Evolutionary conservation across 1,139 yeast species (phyloP).

Genomic region (Lodderomyces beijingensis): DNA sequence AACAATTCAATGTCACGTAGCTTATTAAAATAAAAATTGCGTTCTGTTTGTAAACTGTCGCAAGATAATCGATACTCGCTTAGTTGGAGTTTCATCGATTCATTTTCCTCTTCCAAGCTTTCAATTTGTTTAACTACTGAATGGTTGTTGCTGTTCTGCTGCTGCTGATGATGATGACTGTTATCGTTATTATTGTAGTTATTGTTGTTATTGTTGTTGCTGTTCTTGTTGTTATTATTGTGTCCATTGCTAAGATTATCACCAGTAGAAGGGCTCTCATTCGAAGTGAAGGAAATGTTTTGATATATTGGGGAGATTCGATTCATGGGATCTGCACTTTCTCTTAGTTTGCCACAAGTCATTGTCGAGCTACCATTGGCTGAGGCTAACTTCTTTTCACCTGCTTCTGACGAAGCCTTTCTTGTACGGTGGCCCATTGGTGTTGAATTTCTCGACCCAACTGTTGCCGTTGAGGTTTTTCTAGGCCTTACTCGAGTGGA

Average conservation of each 20-base stretch:
- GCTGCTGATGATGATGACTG: too few species aligned
- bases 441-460: constrained; percentile 6
- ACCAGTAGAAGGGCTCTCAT: too few species aligned
- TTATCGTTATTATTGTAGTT: constrained; percentile 1
- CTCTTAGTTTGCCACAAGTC: not conserved
- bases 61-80: constrained; percentile 49
- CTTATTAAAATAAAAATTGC: constrained; percentile 88
- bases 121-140: constrained; percentile 28
- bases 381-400: not conserved
- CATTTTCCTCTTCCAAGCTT: constrained; percentile 26
- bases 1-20: constrained; percentile 83
- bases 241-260: too few species aligned
- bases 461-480: constrained; percentile 3
- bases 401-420: constrained; percentile 1
- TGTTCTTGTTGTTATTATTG: constrained; percentile 1
- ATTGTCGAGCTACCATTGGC: constrained; percentile 1
- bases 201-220: constrained; percentile 1
- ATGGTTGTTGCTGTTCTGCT: not conserved
- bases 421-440: constrained; percentile 4
- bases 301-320: too few species aligned
- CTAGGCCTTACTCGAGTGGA: constrained; percentile 6
- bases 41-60: constrained; percentile 40
- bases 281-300: too few species aligned
- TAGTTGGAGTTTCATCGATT: constrained; percentile 44
- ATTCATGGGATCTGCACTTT: too few species aligned